Evolutionary conservation across 2,329 filamentous ascomycete species (phyloP).

Genomic region (Diaporthe vaccinii): DNA sequence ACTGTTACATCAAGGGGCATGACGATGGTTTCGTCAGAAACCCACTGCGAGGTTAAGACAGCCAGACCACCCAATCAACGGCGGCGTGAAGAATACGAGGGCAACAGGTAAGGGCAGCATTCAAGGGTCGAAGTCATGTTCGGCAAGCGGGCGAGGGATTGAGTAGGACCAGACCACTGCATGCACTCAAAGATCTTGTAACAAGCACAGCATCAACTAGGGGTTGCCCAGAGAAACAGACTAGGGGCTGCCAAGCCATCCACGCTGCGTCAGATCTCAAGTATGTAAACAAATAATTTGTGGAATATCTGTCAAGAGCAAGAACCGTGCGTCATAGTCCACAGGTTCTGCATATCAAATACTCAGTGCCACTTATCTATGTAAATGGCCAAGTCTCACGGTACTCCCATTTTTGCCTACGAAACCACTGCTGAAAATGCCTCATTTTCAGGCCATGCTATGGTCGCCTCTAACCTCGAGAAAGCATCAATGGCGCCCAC

Average conservation of each 20-base stretch:
- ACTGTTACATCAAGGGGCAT: conserved; percentile 19
- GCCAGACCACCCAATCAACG: not conserved
- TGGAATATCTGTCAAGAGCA: no score
- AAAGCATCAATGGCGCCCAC: no score
- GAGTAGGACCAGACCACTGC: not conserved
- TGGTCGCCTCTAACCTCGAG: no score
- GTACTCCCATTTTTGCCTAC: no score
- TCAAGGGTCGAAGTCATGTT: no score
- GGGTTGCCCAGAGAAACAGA: not conserved
- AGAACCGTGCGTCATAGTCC: no score
- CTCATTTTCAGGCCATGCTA: no score
- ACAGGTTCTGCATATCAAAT: no score
- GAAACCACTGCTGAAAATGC: no score
- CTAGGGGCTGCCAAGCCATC: not conserved
- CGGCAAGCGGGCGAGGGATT: not conserved
- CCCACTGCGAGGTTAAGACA: not conserved
- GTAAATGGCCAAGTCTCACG: no score
- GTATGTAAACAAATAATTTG: not conserved
- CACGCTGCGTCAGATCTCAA: not conserved
- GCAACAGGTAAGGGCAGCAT: not conserved
- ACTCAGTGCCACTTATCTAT: no score
- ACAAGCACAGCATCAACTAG: not conserved
- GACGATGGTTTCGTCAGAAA: not conserved
- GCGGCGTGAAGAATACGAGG: not conserved
- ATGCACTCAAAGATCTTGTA: no score